These are phyloP conservation scores for Paraurostyla sp. DNA, from an alignment of 73 alveolate species.

Conservation along the genomic window DNA sequence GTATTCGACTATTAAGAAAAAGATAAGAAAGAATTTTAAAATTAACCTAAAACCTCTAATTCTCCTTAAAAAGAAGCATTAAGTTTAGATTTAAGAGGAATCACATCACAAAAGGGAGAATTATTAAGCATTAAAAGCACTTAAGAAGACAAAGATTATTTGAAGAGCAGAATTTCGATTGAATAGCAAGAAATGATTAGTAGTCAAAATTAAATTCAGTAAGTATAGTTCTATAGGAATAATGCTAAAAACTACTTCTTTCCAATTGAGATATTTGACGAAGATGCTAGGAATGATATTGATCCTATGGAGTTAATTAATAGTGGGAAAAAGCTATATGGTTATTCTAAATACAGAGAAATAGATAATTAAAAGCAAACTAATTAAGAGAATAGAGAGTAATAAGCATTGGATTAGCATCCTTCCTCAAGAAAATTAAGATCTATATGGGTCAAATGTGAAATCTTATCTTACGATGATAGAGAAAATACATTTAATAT, in stretches of 20 bases:
- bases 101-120: too few relatives aligned
- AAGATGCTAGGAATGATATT: constrained; percentile 45
- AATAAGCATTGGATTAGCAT: background rate
- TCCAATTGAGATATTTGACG: constrained; percentile 63
- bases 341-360: constrained; percentile 5
- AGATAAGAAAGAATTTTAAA: too few relatives aligned
- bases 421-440: background rate
- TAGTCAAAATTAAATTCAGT: too few relatives aligned
- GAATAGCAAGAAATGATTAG: too few relatives aligned
- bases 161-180: too few relatives aligned
- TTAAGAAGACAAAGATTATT: too few relatives aligned
- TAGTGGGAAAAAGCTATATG: background rate
- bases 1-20: too few relatives aligned
- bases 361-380: too few relatives aligned
- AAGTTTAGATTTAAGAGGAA: too few relatives aligned
- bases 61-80: too few relatives aligned
- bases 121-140: too few relatives aligned
- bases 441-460: constrained; percentile 18
- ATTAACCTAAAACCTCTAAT: too few relatives aligned
- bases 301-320: constrained; percentile 1
- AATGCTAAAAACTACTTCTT: constrained; percentile 63
- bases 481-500: background rate
- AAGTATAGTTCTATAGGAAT: background rate
- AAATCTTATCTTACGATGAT: background rate
- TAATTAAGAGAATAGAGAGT: background rate